Percentiles rank a stretch among this genome's conserved stretches.
Evolutionary conservation across 768 basidiomycete species (phyloP).

Genomic region (Russula sp.): DNA sequence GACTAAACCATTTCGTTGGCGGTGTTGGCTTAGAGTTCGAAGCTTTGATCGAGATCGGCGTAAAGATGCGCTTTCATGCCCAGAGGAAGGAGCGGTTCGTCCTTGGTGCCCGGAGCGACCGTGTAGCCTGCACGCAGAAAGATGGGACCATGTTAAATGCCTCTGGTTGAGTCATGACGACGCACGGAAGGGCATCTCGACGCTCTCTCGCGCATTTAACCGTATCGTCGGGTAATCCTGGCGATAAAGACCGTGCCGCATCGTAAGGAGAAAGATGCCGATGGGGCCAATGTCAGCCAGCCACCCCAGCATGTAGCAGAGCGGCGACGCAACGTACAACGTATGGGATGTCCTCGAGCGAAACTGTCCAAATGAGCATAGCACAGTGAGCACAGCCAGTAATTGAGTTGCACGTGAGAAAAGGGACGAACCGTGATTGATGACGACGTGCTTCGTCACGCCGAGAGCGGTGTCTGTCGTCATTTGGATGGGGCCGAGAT

Average conservation of each 20-base stretch:
- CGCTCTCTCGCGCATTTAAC: slow-evolving; percentile 82
- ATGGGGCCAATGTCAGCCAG: background rate
- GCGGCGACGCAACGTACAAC: slow-evolving; percentile 38
- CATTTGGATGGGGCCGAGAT: slow-evolving; percentile 89
- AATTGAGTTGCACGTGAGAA: background rate
- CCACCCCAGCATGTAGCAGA: background rate
- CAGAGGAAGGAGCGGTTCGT: slow-evolving; percentile 70
- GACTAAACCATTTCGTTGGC: background rate
- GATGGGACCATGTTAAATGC: background rate
- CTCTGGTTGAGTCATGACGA: slow-evolving; percentile 16
- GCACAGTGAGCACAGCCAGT: background rate
- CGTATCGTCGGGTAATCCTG: slow-evolving; percentile 86
- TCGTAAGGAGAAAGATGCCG: background rate
- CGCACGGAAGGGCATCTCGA: slow-evolving; percentile 97
- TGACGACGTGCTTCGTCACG: slow-evolving; percentile 77
- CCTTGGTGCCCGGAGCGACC: slow-evolving; percentile 30
- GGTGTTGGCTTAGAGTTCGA: slow-evolving; percentile 59
- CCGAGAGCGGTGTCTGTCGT: slow-evolving; percentile 96
- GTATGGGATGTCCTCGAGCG: slow-evolving; percentile 66
- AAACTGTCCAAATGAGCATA: slow-evolving; percentile 32
- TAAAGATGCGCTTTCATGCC: slow-evolving; percentile 86
- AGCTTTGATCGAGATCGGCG: slow-evolving; percentile 79
- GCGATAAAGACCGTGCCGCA: background rate
- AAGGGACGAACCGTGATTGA: slow-evolving; percentile 49
- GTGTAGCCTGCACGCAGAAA: slow-evolving; percentile 36